Conservation (phyloP, 768 basidiomycete species). For the Boletellus sp. region DNA sequence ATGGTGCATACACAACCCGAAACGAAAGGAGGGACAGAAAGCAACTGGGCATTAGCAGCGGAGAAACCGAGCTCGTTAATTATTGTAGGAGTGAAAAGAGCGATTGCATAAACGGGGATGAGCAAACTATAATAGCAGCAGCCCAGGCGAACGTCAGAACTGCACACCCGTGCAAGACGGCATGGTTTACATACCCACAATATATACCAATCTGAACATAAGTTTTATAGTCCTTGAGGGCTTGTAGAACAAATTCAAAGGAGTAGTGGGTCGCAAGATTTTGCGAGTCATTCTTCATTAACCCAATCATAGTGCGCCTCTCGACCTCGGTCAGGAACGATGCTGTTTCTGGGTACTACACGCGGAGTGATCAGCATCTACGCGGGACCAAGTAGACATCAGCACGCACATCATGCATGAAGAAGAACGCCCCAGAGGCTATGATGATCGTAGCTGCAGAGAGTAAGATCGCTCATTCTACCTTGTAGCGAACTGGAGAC, state of each 20-base stretch:
- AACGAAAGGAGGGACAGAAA: slow-evolving; percentile 50
- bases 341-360: slow-evolving; percentile 56
- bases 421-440: slow-evolving; percentile 37
- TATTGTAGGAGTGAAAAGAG: slow-evolving; percentile 51
- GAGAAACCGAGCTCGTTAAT: slow-evolving; percentile 48
- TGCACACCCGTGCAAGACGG: background rate
- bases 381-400: background rate
- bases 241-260: slow-evolving; percentile 45
- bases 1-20: slow-evolving; percentile 45
- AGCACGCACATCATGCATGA: slow-evolving; percentile 48
- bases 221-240: slow-evolving; percentile 45
- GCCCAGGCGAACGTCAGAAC: background rate
- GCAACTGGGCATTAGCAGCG: slow-evolving; percentile 45
- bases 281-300: slow-evolving; percentile 44
- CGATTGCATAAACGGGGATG: slow-evolving; percentile 45
- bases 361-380: background rate
- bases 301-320: slow-evolving; percentile 34
- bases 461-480: background rate
- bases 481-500: background rate
- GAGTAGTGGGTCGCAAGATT: slow-evolving; percentile 45
- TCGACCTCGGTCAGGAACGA: slow-evolving; percentile 49
- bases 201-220: slow-evolving; percentile 35
- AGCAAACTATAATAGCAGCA: slow-evolving; percentile 36
- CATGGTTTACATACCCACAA: slow-evolving; percentile 33
- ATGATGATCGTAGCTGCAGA: slow-evolving; percentile 18